Base-by-base conservation (phyloP, 2,329 filamentous ascomycete species). In the Fusarium sp. region DNA sequence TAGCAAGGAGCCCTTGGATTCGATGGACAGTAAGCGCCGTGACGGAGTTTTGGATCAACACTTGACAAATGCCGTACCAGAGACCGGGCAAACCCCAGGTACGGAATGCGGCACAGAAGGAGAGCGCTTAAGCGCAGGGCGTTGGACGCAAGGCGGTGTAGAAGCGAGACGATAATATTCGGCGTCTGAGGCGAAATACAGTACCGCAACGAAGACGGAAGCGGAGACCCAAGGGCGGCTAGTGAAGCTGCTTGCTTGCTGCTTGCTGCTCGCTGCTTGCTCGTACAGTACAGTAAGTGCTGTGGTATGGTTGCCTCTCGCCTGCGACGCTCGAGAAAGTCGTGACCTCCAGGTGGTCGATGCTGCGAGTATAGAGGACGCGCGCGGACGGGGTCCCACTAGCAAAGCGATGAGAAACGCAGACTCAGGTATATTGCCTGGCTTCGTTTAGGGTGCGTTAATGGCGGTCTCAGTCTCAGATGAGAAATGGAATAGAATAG, bases 1-100 rank as follows among this genome's bases (percentile, higher is more conserved):
- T 43, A 12, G 40, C 53, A 41, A 62, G 44, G 44, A 70, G 40
- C 61, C 57, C 63, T 47, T 38, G 46, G 43, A 55, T 54, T 48
- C 49, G 57, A 64, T 55, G 51, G 32, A 47, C 55, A 46, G 59
- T 74, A 76, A 76, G 74, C 74, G 74, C 74, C 69, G 54, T 13
- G 51, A 74, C 49, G 61, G 58, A 57, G 52, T 62, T 51, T 45
- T 47, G 32, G 58, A 45, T 22, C 32, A 58, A 57, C 52, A 65
- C 65, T 68, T 55, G 62, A 68, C 65, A 63, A 74, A 65, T 72
- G 56, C 56, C 62, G 57, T 60, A 47, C 65, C 67, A 59, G 53
- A 49, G 62, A 49, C 70, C 38, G 27, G 57, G 58, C 43, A 48
- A 63, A 63, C 34, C 54, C 64, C 63, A 47, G 24, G 54, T 44